Evolutionary conservation across 768 basidiomycete genomes (phyloP), one percentile per base, ranked within the genome.

Genomic region (Russula emetica): DNA sequence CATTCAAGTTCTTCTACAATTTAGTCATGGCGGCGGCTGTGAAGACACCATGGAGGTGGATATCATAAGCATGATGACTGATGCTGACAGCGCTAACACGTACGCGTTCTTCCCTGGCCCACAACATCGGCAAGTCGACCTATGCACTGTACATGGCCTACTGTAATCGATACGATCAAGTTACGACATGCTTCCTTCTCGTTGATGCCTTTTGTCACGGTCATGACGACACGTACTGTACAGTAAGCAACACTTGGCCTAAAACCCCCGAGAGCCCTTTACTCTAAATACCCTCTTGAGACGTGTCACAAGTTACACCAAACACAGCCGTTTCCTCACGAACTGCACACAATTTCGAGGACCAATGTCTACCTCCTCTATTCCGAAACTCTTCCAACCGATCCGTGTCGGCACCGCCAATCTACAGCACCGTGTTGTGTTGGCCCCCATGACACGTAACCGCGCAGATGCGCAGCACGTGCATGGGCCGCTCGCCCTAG

Each of bases 361-460:
- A 40, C 36, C 18, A 22, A 36, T 38, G 24, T 20, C 36, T 2
- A 8, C 57, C 6, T 13, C 13, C 13, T 10, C 55, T 13, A 11
- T 62, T 11, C 40, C 65, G 13, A 58, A 55, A 42, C 79, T 83
- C 52, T 85, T 85, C 72, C 74, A 76, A 42, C 79, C 83, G 16
- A 76, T 78, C 68, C 69, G 72, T 55, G 73, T 85, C 28, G 84
- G 84, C 49, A 61, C 69, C 0, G 44, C 78, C 14, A 61, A 69
- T 5, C 76, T 84, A 24, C 60, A 75, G 47, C 83, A 86, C 71
- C 77, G 84, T 5, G 74, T 85, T 49, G 81, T 81, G 14, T 74
- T 84, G 47, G 80, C 83, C 0, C 85, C 85, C 1, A 69, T 83
- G 42, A 86, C 84, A 0, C 78, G 85, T 5, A 11, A 54, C 70